phyloP scores from a whole-genome alignment of 768 basidiomycete species.

The Sarcomyxa edulis region DNA sequence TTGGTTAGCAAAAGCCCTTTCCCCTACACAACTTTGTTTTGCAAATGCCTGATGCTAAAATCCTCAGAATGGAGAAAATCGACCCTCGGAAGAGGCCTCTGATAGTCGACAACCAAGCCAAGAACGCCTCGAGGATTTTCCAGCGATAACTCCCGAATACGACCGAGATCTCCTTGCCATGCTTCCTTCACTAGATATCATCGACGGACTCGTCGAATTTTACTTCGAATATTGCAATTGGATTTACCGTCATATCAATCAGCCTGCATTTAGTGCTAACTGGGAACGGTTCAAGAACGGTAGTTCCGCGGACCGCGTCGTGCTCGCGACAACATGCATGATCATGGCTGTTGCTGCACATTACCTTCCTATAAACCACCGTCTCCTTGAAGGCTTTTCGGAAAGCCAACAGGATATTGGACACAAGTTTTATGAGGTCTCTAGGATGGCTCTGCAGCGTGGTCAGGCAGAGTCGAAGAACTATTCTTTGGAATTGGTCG shows the following conservation, averaged over 20 bases:
- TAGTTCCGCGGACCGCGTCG: constrained; percentile 56
- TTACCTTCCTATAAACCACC: constrained; percentile 65
- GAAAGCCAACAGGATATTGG: constrained; percentile 59
- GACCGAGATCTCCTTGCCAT: constrained; percentile 68
- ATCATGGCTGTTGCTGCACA: constrained; percentile 71
- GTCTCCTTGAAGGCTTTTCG: constrained; percentile 45
- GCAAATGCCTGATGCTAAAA: constrained; percentile 13
- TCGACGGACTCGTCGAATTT: constrained; percentile 68
- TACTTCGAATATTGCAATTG: constrained; percentile 89
- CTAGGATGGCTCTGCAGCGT: constrained; percentile 57
- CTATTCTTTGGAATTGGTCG: constrained; percentile 70
- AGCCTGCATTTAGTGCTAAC: constrained; percentile 49
- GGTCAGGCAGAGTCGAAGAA: constrained; percentile 54
- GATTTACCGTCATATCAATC: constrained; percentile 78
- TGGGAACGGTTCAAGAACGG: constrained; percentile 77
- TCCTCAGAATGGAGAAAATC: constrained; percentile 33
- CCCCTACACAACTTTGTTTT: constrained; percentile 3
- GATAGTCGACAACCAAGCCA: constrained; percentile 50
- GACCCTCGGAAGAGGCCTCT: constrained; percentile 45
- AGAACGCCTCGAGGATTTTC: constrained; percentile 38
- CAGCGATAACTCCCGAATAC: constrained; percentile 31
- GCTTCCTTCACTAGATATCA: constrained; percentile 60
- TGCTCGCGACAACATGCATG: constrained; percentile 67
- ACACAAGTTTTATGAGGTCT: constrained; percentile 63
- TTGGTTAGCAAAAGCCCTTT: constrained; percentile 37